A percentile compares a stretch with the other conserved stretches of the same genome.
Conservation (phyloP, 192 early-diverging fungal genomes). For the Coemansia pectinata region DNA sequence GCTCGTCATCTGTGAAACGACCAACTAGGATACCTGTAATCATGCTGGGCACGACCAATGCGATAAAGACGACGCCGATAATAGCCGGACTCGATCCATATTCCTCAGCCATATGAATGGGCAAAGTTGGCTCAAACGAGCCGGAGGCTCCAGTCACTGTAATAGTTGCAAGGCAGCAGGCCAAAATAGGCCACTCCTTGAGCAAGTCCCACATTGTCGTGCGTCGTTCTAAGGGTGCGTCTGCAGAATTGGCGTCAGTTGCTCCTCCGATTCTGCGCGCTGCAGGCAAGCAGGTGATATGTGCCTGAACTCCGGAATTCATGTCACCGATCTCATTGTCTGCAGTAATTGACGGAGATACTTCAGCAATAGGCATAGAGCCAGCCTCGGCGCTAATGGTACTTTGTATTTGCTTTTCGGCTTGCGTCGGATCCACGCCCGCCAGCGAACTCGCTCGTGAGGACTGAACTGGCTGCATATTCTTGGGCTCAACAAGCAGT, state of each 20-base stretch:
- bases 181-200: constrained; percentile 49
- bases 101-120: constrained; percentile 35
- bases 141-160: constrained; percentile 38
- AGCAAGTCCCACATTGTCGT: constrained; percentile 53
- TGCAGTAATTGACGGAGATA: neutral
- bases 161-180: constrained; percentile 45
- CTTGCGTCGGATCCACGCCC: constrained; percentile 5
- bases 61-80: constrained; percentile 61
- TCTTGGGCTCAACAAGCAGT: constrained; percentile 63
- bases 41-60: constrained; percentile 69
- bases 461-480: constrained; percentile 4
- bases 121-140: constrained; percentile 50
- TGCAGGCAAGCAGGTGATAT: neutral
- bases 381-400: neutral
- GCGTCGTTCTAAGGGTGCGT: constrained; percentile 1
- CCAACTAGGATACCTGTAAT: constrained; percentile 62
- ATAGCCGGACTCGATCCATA: constrained; percentile 25
- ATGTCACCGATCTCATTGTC: neutral
- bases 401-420: constrained; percentile 1
- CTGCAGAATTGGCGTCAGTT: neutral
- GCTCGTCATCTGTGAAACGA: constrained; percentile 34
- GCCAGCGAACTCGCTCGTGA: constrained; percentile 7
- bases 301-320: constrained; percentile 1
- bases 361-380: neutral
- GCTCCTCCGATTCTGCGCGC: neutral